Evolutionary conservation across 176 grass and related monocot genomes (phyloP), one percentile per base, ranked within the genome.

Genomic region (Tillandsia leiboldiana): DNA sequence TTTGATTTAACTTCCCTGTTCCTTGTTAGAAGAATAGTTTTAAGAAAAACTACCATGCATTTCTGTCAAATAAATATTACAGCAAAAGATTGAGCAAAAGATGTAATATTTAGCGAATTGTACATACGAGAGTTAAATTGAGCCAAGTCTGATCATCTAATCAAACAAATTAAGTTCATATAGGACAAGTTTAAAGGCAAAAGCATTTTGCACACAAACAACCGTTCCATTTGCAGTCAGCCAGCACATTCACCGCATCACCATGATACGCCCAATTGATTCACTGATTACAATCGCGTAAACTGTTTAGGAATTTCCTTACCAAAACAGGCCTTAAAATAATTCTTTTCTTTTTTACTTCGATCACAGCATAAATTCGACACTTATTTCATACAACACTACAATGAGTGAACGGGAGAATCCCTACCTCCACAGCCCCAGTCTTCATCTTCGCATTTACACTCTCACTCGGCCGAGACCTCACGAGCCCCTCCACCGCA

Each of bases 361-460:
- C 33, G 4, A 42, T 42, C 33, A 4, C 33, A 42, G 33, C 33
- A 42, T 42, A 42, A 42, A 42, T 42, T 42, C 33, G 33, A 42
- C 33, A 42, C 33, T 42, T 42, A 42, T 42, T 42, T 5, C 33
- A 42, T 42, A 50, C 4, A 63, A 26, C 3, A 13, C 57, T 17
- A 24, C 62, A 22, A 61, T 49, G 3, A 15, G 28, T 11, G 2
- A 5, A 42, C 18, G 15, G 5, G 63, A 66, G 14, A 76, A 11
- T 22, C 26, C 76, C 20, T 76, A 93, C 94, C 89, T 97, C 94
- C 77, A 97, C 84, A 74, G 84, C 61, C 50, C 94, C 94, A 3
- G 94, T 97, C 61, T 79, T 99, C 89, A 99, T 99, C 53, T 99
- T 91, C 47, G 78, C 64, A 74, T 99, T 99, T 70, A 99, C 53